phyloP scores from a whole-genome alignment of 306 rosid genomes.

The Cucurbita ficifolia region DNA sequence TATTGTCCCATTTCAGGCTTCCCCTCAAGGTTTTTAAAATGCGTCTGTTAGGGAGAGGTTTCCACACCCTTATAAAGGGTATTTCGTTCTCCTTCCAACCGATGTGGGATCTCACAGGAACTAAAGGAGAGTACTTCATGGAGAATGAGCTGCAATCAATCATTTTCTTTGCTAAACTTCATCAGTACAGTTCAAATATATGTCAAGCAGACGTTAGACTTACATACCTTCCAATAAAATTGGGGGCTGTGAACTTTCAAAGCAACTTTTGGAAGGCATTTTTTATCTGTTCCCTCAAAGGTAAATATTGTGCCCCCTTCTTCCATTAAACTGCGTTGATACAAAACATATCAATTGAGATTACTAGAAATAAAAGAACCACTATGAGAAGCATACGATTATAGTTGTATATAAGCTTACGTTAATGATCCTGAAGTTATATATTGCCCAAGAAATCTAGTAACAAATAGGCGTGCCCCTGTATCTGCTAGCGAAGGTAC shows the following conservation, averaged over 20 bases:
- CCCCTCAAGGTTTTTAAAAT: too few relatives aligned
- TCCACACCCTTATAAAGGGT: too few relatives aligned
- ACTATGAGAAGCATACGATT: background rate
- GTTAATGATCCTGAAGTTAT: slow-evolving; percentile 54
- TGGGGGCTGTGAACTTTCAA: slow-evolving; percentile 61
- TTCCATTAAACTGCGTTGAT: slow-evolving; percentile 43
- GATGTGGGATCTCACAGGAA: too few relatives aligned
- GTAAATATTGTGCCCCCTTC: slow-evolving; percentile 79
- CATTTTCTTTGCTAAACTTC: background rate
- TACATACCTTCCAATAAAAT: slow-evolving; percentile 81
- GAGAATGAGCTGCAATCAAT: background rate
- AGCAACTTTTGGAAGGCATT: slow-evolving; percentile 25
- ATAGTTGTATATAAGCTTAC: slow-evolving; percentile 35
- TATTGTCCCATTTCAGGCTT: too few relatives aligned
- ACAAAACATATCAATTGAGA: background rate
- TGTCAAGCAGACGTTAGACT: background rate
- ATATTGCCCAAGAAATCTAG: slow-evolving; percentile 45
- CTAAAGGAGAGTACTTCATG: background rate
- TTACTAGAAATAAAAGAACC: background rate
- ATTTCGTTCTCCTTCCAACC: too few relatives aligned
- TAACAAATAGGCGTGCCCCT: slow-evolving; percentile 55
- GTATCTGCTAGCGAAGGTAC: slow-evolving; percentile 64
- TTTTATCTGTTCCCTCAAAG: slow-evolving; percentile 54
- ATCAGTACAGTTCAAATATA: background rate
- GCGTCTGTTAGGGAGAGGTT: too few relatives aligned